A percentile compares a stretch with the other conserved stretches of the same genome.
Conservation (phyloP, 345 rosid species). For the Punica granatum region DNA sequence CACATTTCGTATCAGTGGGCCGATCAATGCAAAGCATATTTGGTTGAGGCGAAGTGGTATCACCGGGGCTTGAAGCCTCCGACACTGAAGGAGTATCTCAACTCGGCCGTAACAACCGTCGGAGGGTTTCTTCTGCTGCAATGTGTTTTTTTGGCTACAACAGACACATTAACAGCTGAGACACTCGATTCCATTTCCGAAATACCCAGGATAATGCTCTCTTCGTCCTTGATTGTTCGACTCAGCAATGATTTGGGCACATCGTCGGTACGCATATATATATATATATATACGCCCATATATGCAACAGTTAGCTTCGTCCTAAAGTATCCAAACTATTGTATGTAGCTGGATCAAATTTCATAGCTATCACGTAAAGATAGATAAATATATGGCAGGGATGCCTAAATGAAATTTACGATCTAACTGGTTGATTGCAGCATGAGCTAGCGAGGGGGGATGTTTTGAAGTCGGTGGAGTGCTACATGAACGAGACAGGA, state of each 20-base stretch:
- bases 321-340: background rate
- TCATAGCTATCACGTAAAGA: background rate
- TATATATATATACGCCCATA: too few relatives aligned
- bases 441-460: conserved; percentile 12
- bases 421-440: background rate
- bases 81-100: conserved; percentile 8
- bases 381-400: background rate
- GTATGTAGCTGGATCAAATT: too few relatives aligned
- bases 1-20: conserved; percentile 16
- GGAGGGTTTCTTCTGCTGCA: background rate
- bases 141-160: background rate
- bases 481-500: conserved; percentile 13
- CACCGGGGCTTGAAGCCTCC: conserved; percentile 16
- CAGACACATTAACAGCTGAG: background rate
- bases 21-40: conserved; percentile 11
- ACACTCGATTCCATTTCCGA: conserved; percentile 1
- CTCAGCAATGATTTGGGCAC: conserved; percentile 15
- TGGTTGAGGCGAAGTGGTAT: conserved; percentile 16
- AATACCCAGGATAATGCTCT: background rate
- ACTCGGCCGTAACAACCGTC: conserved; percentile 5
- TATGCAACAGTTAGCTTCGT: too few relatives aligned
- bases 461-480: conserved; percentile 9
- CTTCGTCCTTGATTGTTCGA: conserved; percentile 4
- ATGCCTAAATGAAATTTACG: background rate
- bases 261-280: too few relatives aligned